These are phyloP conservation scores for Cercospora citrullina DNA, from an alignment of 2,329 filamentous ascomycete genomes.

Conservation along the genomic window DNA sequence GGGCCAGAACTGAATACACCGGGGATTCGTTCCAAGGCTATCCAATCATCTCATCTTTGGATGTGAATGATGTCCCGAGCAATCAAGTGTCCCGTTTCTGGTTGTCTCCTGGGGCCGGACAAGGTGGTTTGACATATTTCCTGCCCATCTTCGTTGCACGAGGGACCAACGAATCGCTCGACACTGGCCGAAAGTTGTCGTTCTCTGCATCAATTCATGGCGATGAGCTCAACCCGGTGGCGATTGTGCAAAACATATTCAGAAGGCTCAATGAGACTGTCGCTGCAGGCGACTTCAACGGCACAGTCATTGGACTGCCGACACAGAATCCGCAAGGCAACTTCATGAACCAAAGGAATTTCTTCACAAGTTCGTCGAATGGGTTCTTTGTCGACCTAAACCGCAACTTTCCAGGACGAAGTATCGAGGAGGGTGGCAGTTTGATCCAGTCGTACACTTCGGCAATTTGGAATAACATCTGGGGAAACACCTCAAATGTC, in stretches of 20 bases:
- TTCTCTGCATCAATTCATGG: slow-evolving; percentile 44
- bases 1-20: slow-evolving; percentile 24
- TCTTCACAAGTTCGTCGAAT: slow-evolving; percentile 41
- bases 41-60: slow-evolving; percentile 31
- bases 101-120: slow-evolving; percentile 42
- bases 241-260: slow-evolving; percentile 42
- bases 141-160: slow-evolving; percentile 43
- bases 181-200: slow-evolving; percentile 41
- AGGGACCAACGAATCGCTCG: slow-evolving; percentile 40
- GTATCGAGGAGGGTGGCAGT: slow-evolving; percentile 25
- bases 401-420: slow-evolving; percentile 64
- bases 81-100: slow-evolving; percentile 42
- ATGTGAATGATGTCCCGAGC: slow-evolving; percentile 41
- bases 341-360: slow-evolving; percentile 44
- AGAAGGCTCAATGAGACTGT: slow-evolving; percentile 41
- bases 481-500: slow-evolving; percentile 42
- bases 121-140: slow-evolving; percentile 42
- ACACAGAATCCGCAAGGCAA: slow-evolving; percentile 44
- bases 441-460: slow-evolving; percentile 30
- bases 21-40: slow-evolving; percentile 28
- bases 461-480: slow-evolving; percentile 44
- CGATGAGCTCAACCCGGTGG: slow-evolving; percentile 43
- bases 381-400: slow-evolving; percentile 57
- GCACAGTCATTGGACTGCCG: slow-evolving; percentile 42
- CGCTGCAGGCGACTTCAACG: slow-evolving; percentile 28